Evolutionary conservation across 352 stramenopile genomes (phyloP).

Genomic region (Phytophthora quininea): DNA sequence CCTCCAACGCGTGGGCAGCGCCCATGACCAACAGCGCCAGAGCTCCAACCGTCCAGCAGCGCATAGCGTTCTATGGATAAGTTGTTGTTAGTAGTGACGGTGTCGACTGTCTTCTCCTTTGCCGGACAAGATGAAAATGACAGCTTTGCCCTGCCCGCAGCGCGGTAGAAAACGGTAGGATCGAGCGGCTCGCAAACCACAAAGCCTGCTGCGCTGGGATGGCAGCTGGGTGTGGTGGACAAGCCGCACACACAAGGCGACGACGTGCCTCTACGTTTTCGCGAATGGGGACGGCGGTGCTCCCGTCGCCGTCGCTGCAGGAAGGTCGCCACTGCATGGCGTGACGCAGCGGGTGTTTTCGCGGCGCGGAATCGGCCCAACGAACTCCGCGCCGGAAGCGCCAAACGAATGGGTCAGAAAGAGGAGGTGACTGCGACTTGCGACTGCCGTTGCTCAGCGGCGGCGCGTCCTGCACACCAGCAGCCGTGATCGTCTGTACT

Average conservation of each 20-base stretch:
- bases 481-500: too few species aligned
- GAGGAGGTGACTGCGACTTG: neutral
- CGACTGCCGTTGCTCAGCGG: neutral
- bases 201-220: conserved; percentile 19
- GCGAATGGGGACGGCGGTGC: conserved; percentile 4
- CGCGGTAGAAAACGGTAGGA: conserved; percentile 15
- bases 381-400: neutral
- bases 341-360: conserved; percentile 24
- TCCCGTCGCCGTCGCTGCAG: neutral
- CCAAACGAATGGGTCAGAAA: neutral
- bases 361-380: conserved; percentile 8
- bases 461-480: too few species aligned
- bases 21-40: conserved; percentile 27
- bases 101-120: conserved; percentile 34
- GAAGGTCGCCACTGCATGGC: neutral
- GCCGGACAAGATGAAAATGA: conserved; percentile 45
- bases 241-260: conserved; percentile 16
- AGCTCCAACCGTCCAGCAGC: conserved; percentile 23
- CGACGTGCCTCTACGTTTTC: conserved; percentile 25
- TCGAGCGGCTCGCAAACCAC: conserved; percentile 9
- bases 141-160: neutral
- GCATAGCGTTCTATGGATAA: conserved; percentile 13
- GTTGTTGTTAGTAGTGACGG: conserved; percentile 3
- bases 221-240: conserved; percentile 29
- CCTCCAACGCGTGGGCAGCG: conserved; percentile 29